These are phyloP conservation scores for Coix lacrymajobi DNA, from an alignment of 176 grass and related monocot genomes.

Conservation along the genomic window DNA sequence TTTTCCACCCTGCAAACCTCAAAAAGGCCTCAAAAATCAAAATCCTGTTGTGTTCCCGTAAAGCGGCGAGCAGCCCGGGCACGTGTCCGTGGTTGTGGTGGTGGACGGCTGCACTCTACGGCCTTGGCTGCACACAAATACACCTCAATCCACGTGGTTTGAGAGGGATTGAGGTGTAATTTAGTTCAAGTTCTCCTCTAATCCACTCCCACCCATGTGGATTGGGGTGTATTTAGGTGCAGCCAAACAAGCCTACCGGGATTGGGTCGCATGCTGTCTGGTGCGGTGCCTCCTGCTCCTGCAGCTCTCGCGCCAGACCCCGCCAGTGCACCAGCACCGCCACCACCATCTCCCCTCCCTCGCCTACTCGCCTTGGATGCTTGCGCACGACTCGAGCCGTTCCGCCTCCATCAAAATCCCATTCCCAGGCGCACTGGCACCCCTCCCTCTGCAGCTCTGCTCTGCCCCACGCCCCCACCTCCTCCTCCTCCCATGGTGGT, in stretches of 20 bases:
- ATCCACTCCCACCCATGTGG: too few relatives aligned
- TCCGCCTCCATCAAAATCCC: neutral
- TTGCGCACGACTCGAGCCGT: neutral
- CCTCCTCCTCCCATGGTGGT: neutral
- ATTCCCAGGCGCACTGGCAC: too few relatives aligned
- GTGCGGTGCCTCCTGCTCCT: neutral
- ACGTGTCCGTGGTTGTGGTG: neutral
- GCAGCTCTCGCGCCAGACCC: neutral
- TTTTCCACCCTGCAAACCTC: neutral
- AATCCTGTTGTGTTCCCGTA: neutral
- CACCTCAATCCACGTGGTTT: too few relatives aligned
- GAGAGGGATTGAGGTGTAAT: too few relatives aligned
- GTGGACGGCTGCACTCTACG: neutral
- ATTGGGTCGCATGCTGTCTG: neutral
- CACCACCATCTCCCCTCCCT: neutral
- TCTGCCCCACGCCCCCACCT: neutral
- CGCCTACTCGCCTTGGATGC: neutral
- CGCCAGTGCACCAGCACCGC: neutral
- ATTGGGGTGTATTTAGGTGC: too few relatives aligned
- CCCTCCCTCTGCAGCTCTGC: too few relatives aligned
- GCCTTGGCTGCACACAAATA: too few relatives aligned
- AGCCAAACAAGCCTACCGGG: too few relatives aligned
- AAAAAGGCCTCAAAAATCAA: neutral
- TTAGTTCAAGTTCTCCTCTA: too few relatives aligned
- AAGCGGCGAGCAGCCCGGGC: neutral